A percentile compares a stretch with the other conserved stretches of the same genome.
phyloP scores from a whole-genome alignment of 805 yeast genomes.

The Metschnikowia chrysomelidarum region DNA sequence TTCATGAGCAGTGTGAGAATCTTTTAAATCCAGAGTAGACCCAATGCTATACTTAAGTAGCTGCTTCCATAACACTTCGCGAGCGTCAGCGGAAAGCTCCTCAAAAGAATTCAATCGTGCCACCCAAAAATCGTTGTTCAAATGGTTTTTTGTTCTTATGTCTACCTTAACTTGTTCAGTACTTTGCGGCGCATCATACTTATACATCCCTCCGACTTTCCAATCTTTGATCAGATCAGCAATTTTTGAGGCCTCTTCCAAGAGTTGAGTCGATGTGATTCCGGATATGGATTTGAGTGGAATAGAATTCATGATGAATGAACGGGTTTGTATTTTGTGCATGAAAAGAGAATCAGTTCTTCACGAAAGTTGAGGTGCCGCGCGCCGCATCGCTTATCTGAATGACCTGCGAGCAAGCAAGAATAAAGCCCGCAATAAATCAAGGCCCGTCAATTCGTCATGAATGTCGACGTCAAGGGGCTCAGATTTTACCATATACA shows the following conservation, averaged over 20 bases:
- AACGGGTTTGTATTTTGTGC: too few species aligned
- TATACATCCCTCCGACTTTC: constrained; percentile 13
- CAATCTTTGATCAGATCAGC: constrained; percentile 15
- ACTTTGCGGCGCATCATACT: constrained; percentile 17
- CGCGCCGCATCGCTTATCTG: too few species aligned
- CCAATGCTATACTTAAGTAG: constrained; percentile 15
- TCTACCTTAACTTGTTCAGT: constrained; percentile 15
- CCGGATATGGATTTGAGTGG: constrained; percentile 14
- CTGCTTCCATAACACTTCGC: constrained; percentile 11
- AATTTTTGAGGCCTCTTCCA: constrained; percentile 11
- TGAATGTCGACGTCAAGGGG: too few species aligned
- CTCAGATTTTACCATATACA: too few species aligned
- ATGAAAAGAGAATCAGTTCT: too few species aligned
- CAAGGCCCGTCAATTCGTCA: too few species aligned
- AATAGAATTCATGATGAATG: constrained; percentile 17
- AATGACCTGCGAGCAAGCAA: too few species aligned
- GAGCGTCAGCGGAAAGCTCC: constrained; percentile 13
- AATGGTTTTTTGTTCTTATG: constrained; percentile 11
- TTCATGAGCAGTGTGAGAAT: constrained; percentile 38
- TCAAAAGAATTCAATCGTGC: constrained; percentile 17
- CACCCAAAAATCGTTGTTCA: constrained; percentile 20
- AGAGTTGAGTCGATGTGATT: constrained; percentile 12
- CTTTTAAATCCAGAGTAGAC: constrained; percentile 15
- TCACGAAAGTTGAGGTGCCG: too few species aligned
- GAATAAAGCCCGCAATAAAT: too few species aligned